phyloP scores from a whole-genome alignment of 768 basidiomycete genomes.

The Albatrellus ellisii region DNA sequence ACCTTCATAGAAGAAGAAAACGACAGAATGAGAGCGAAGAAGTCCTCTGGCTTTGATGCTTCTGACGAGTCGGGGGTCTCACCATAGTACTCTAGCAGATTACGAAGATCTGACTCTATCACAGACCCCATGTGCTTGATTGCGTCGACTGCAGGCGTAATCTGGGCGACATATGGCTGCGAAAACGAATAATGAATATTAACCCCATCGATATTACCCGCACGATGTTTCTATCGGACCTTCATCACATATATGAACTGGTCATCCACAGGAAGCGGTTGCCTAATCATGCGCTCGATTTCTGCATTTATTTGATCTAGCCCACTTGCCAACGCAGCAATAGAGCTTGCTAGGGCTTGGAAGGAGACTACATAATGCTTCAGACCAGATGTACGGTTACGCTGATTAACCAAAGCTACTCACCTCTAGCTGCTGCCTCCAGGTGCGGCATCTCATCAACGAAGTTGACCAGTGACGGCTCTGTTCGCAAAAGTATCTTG shows the following conservation, averaged over 20 bases:
- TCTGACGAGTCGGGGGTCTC: slow-evolving; percentile 55
- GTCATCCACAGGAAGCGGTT: slow-evolving; percentile 32
- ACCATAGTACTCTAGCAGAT: slow-evolving; percentile 61
- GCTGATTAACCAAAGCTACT: slow-evolving; percentile 10
- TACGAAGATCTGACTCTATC: slow-evolving; percentile 47
- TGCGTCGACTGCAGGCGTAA: slow-evolving; percentile 43
- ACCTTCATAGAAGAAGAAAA: slow-evolving; percentile 69
- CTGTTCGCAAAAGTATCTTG: slow-evolving; percentile 50
- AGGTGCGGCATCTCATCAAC: slow-evolving; percentile 71
- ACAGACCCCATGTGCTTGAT: slow-evolving; percentile 44
- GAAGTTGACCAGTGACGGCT: slow-evolving; percentile 55
- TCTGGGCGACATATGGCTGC: slow-evolving; percentile 27
- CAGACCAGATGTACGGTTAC: background rate
- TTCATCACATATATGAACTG: slow-evolving; percentile 60
- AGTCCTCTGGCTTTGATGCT: slow-evolving; percentile 64
- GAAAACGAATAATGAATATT: background rate
- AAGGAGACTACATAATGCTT: slow-evolving; percentile 48
- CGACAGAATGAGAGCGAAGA: slow-evolving; percentile 63
- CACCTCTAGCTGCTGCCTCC: slow-evolving; percentile 75
- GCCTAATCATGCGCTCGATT: slow-evolving; percentile 29
- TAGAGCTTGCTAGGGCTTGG: slow-evolving; percentile 44
- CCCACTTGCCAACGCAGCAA: slow-evolving; percentile 43
- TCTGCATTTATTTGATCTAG: slow-evolving; percentile 45
- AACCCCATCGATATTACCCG: background rate
- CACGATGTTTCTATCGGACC: slow-evolving; percentile 22